Base-by-base conservation (phyloP, 352 stramenopile genomes). In the Phytopythium chamaehyphon region DNA sequence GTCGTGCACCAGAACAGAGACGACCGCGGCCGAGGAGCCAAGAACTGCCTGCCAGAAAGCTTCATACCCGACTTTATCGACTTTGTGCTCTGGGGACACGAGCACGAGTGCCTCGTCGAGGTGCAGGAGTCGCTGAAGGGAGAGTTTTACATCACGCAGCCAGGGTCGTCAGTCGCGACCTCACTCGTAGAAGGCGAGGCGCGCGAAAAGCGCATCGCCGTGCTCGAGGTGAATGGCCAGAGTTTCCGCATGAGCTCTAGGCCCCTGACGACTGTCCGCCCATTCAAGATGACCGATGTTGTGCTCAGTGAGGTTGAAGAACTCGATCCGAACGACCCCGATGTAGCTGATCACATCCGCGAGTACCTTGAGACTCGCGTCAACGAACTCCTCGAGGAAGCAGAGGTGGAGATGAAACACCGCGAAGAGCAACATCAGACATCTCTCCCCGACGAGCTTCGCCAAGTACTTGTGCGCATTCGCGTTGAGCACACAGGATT, bases 51-150 rank as follows among this genome's bases (percentile, higher is more conserved):
- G 12, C 93, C 96, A 22, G 96, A 99, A 72, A 92, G 81, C 51
- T 96, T 99, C 76, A 99, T 99, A 37, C 97, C 97, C 0, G 83
- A 98, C 46, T 99, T 98, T 75, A 99, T 99, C 62, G 95, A 99
- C 62, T 84, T 99, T 42, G 95, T 98, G 6, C 64, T 95, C 43
- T 99, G 95, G 94, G 96, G 96, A 18, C 97, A 99, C 64, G 97
- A 99, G 73, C 97, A 99, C 69, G 97, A 99, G 76, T 99, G 95
- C 67, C 63, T 88, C 21, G 97, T 99, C 59, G 80, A 98, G 33
- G 81, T 93, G 2, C 68, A 92, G 54, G 92, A 98, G 69, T 98
- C 87, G 50, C 71, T 98, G 16, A 93, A 98, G 40, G 96, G 95
- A 12, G 96, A 97, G 31, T 98, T 98, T 63, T 96, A 94, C 46